Base-by-base conservation (phyloP, 495 filamentous ascomycete species). In the Neurospora intermedia region DNA sequence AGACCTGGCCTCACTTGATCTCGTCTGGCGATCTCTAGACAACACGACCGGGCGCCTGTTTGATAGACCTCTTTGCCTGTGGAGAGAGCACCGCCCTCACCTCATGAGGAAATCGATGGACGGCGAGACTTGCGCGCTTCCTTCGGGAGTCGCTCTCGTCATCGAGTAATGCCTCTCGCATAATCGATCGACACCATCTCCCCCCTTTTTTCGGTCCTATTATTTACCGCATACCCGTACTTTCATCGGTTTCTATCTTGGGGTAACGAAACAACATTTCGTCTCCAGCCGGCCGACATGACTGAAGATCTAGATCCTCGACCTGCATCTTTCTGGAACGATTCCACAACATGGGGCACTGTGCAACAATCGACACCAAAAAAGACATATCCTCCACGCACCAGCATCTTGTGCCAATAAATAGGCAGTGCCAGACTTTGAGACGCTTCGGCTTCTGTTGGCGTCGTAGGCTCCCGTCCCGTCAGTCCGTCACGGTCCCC, bases 21-120 rank as follows among this genome's bases (percentile, higher is more conserved):
- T 76, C 20, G 54, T 66, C 35, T 27, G 66, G 59, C 69, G 69
- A 71, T 71, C 46, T 74, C 73, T 74, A 8, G 6, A 62, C 23
- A 62, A 62, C 27, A 35, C 54, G 54, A 62, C 23, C 23, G 8
- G 54, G 7, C 6, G 54, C 13, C 54, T 62, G 54, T 62, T 62
- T 62, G 54, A 62, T 62, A 62, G 9, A 31, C 54, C 23, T 62
- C 23, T 31, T 31, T 16, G 54, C 13, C 13, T 62, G 23, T 62
- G 54, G 54, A 62, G 54, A 62, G 54, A 35, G 54, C 54, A 23
- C 20, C 13, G 6, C 20, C 23, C 54, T 62, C 54, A 16, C 31
- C 54, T 62, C 54, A 31, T 31, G 23, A 62, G 23, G 54, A 31
- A 62, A 62, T 62, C 54, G 23, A 62, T 31, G 13, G 13, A 62